Base-by-base conservation (phyloP, 1,284 basidiomycete genomes). In the Boletus sp. region DNA sequence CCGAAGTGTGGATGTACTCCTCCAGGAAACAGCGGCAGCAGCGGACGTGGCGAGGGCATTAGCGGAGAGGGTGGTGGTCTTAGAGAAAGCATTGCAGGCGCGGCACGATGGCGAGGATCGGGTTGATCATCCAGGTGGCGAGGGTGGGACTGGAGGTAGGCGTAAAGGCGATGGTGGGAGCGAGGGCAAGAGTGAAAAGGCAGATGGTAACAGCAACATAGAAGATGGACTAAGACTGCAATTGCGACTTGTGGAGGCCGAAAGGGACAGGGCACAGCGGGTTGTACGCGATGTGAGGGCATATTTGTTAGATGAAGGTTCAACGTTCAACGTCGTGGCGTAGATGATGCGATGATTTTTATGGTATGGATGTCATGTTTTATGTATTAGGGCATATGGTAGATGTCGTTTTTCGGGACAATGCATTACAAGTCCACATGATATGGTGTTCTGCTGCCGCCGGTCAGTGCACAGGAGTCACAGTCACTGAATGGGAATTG, bases 61-160 rank as follows among this genome's bases (percentile, higher is more conserved):
- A 54, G 61, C 60, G 11, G 73, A 71, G 46, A 60, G 71, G 6
- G 71, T 75, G 6, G 65, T 62, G 31, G 56, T 56, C 10, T 54
- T 72, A 35, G 73, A 75, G 49, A 62, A 35, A 61, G 57, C 59
- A 2, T 48, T 73, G 44, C 50, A 52, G 23, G 60, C 52, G 10
- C 59, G 48, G 28, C 52, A 33, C 16, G 23, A 19, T 17, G 48
- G 16, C 35, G 53, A 49, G 44, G 52, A 17, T 19, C 46, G n/a
- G 10, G 14, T 7, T 56, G 27, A 40, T 9, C 21, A 4, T 30
- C n/a, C 25, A 2, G 5, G 30, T 43, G 28, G 19, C 31, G 16
- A 43, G 40, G 47, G 21, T 28, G 19, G 25, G 30, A 19, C 25
- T 25, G 11, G 54, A 47, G 17, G 16, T 3, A 14, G 21, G 44